Evolutionary conservation across 1,284 basidiomycete species (phyloP), one percentile per base, ranked within the genome.

Genomic region (Apiotrichum porosum): DNA sequence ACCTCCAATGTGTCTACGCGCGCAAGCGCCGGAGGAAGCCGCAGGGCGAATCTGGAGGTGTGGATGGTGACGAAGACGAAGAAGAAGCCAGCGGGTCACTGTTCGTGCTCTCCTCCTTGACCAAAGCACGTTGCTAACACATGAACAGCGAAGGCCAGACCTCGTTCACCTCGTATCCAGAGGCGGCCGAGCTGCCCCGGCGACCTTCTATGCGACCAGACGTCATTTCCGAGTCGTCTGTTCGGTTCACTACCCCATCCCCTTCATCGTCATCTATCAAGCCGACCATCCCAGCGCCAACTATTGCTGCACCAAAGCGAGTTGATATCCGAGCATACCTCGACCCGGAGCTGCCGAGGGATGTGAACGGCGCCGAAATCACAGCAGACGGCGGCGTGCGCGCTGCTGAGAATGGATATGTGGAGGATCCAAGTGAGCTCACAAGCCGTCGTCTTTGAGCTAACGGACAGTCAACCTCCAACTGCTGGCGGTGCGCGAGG

Each of bases 401-500:
- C 14, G 19, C 19, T 24, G 37, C 37, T 12, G 19, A 17, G 36
- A 6, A 28, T 23, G 21, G 24, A 10, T 13, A 32, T 37, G 34
- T 9, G 12, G 42, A 39, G 3, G 52, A 54, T 38, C 52, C 56
- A 6, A 35, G 52, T 54, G 17, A 22, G 51, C 30, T 31, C 9
- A 2, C 9, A 23, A 12, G 24, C 26, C 26, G 26, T 28, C 8
- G 26, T 6, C 26, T 28, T n/a, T n/a, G 26, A 6, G 8, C 26
- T 28, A 12, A 28, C 26, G 26, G 26, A 28, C 32, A 57, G 56
- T 57, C 26, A 34, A 37, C 6, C 35, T 44, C 15, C 44, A 50
- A 6, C 44, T 47, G 9, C 23, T 58, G 14, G 47, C 31, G 17
- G 14, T 38, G n/a, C 42, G 35, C 3, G 56, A 58, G 33, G 52